phyloP scores from a whole-genome alignment of 2,329 filamentous ascomycete species.

The Chrysosporium queenslandicum region DNA sequence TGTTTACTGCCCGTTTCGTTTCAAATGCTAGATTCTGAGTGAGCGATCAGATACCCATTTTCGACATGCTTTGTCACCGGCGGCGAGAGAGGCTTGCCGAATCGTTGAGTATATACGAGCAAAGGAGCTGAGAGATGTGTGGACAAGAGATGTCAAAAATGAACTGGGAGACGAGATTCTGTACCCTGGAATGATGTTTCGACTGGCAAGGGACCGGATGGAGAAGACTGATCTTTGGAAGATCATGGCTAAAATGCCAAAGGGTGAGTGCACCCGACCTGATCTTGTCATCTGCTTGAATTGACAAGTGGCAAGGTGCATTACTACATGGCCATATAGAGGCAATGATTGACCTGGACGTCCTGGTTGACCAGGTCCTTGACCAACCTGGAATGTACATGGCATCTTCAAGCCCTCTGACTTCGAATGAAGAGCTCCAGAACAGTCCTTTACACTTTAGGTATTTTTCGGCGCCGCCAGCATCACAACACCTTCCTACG shows the following conservation, averaged over 20 bases:
- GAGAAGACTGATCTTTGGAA: slow-evolving; percentile 76
- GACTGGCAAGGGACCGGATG: slow-evolving; percentile 70
- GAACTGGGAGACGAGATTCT: slow-evolving; percentile 56
- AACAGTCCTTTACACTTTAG: slow-evolving; percentile 52
- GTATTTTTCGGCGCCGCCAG: slow-evolving; percentile 43
- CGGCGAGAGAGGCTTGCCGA: slow-evolving; percentile 63
- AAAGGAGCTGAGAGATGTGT: slow-evolving; percentile 64
- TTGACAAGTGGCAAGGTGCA: slow-evolving; percentile 27
- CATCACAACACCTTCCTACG: slow-evolving; percentile 37
- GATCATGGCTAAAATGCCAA: slow-evolving; percentile 81
- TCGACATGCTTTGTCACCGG: slow-evolving; percentile 55
- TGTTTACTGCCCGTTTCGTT: not conserved
- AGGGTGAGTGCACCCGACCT: slow-evolving; percentile 45
- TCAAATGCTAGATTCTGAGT: not conserved
- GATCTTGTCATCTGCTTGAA: not conserved
- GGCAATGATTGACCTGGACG: slow-evolving; percentile 81
- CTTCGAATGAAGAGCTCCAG: slow-evolving; percentile 44
- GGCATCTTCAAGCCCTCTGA: slow-evolving; percentile 48
- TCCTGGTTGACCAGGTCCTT: slow-evolving; percentile 62
- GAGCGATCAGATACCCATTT: slow-evolving; percentile 22
- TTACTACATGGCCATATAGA: slow-evolving; percentile 81
- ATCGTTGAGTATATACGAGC: slow-evolving; percentile 72
- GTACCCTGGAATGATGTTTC: slow-evolving; percentile 89
- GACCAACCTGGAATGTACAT: slow-evolving; percentile 64
- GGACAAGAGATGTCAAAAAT: slow-evolving; percentile 62